Evolutionary conservation across 345 rosid genomes (phyloP).

Genomic region (Rhodomyrtus tomentosa): DNA sequence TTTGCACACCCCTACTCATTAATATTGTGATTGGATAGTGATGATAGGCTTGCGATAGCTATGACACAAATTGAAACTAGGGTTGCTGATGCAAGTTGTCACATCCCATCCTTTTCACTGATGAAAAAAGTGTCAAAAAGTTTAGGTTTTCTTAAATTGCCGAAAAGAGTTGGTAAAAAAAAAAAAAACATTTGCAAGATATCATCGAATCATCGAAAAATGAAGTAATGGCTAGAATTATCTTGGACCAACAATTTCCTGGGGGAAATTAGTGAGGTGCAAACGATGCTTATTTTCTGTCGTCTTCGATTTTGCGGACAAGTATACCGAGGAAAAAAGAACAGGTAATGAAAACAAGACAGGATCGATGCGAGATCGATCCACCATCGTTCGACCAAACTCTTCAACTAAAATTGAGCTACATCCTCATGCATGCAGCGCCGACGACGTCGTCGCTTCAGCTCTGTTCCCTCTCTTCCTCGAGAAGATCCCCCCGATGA

Average conservation of each 20-base stretch:
- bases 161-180: too few relatives aligned
- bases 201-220: too few relatives aligned
- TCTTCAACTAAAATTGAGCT: neutral
- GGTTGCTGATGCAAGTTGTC: too few relatives aligned
- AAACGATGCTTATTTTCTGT: neutral
- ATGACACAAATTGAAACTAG: neutral
- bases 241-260: neutral
- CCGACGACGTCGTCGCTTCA: constrained; percentile 4
- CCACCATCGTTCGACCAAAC: neutral
- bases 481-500: constrained; percentile 56
- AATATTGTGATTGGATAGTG: neutral
- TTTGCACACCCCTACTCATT: too few relatives aligned
- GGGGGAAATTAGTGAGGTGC: neutral
- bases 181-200: too few relatives aligned
- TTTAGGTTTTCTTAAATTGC: neutral
- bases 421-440: neutral
- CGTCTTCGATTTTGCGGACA: neutral
- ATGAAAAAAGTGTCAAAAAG: neutral
- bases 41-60: neutral
- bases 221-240: neutral
- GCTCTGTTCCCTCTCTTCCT: constrained; percentile 32
- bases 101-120: neutral
- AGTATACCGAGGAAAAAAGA: neutral
- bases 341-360: neutral
- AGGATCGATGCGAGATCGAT: neutral